Percentiles rank a stretch among this genome's conserved stretches.
These are phyloP conservation scores for Yamadazyma philogaea DNA, from an alignment of 805 yeast genomes.

Conservation along the genomic window DNA sequence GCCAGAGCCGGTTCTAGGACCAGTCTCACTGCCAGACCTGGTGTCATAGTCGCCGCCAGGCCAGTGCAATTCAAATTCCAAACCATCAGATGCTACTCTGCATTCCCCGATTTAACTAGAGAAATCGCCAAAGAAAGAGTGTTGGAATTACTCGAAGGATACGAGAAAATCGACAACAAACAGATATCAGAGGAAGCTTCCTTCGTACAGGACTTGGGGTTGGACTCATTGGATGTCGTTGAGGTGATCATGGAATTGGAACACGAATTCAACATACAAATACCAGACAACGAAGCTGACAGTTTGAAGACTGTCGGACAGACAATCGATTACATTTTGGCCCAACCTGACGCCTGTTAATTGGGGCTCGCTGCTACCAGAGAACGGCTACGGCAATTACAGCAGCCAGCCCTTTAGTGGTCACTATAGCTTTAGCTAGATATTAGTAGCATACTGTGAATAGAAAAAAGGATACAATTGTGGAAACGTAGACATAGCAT, in stretches of 20 bases:
- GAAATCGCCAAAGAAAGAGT: slow-evolving; percentile 63
- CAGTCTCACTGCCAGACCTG: slow-evolving; percentile 1
- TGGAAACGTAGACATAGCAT: too few relatives aligned
- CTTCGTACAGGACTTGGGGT: slow-evolving; percentile 41
- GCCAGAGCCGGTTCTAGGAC: slow-evolving; percentile 3
- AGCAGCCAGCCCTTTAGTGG: not conserved
- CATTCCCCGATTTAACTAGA: slow-evolving; percentile 57
- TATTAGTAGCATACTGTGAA: not conserved
- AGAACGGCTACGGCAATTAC: not conserved
- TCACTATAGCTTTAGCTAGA: not conserved
- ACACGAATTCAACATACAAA: slow-evolving; percentile 47
- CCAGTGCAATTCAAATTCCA: slow-evolving; percentile 4
- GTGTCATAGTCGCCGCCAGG: not conserved
- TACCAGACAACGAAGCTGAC: slow-evolving; percentile 47
- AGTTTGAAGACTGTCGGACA: slow-evolving; percentile 45
- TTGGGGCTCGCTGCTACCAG: not conserved
- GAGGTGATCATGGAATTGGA: slow-evolving; percentile 48
- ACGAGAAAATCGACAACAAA: slow-evolving; percentile 49
- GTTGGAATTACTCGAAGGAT: slow-evolving; percentile 61
- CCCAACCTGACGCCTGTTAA: slow-evolving; percentile 38
- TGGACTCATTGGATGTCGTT: slow-evolving; percentile 47
- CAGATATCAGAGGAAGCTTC: slow-evolving; percentile 36
- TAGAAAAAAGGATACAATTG: too few relatives aligned
- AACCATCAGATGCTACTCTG: slow-evolving; percentile 44
- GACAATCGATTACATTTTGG: slow-evolving; percentile 39